phyloP scores from a whole-genome alignment of 345 rosid species.

The Limnanthes douglasii region DNA sequence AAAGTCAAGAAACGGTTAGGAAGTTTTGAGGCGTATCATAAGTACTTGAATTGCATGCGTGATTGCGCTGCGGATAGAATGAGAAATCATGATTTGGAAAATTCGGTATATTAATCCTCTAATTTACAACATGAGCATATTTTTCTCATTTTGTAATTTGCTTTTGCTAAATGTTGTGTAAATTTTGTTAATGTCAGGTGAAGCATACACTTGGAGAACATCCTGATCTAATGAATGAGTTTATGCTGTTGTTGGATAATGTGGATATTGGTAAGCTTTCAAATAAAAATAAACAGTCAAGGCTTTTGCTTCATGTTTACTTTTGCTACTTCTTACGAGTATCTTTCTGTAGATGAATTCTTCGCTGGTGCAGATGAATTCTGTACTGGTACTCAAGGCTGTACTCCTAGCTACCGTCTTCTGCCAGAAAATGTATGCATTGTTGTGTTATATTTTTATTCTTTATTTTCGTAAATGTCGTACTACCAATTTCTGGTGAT shows the following conservation, averaged over 20 bases:
- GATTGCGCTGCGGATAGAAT: slow-evolving; percentile 82
- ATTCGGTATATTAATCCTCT: slow-evolving; percentile 49
- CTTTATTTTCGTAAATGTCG: too few species aligned
- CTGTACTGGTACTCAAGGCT: slow-evolving; percentile 51
- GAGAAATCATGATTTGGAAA: slow-evolving; percentile 56
- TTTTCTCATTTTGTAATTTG: slow-evolving; percentile 5
- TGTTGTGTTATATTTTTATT: slow-evolving; percentile 5
- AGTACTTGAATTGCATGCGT: slow-evolving; percentile 82
- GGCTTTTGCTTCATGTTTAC: slow-evolving; percentile 16
- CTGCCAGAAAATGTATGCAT: slow-evolving; percentile 63
- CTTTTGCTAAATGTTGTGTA: slow-evolving; percentile 2
- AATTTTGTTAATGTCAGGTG: too few species aligned
- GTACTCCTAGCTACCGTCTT: slow-evolving; percentile 94
- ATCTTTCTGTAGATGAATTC: slow-evolving; percentile 68
- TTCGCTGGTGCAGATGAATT: slow-evolving; percentile 91
- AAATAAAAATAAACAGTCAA: slow-evolving; percentile 3
- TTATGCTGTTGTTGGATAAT: slow-evolving; percentile 74
- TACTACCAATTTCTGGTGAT: slow-evolving; percentile 8
- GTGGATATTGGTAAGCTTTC: slow-evolving; percentile 80
- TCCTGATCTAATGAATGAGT: slow-evolving; percentile 93
- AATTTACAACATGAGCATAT: too few species aligned
- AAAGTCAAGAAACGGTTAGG: slow-evolving; percentile 89
- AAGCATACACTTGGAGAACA: slow-evolving; percentile 77
- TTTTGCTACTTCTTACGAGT: slow-evolving; percentile 15
- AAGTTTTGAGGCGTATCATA: slow-evolving; percentile 81